A percentile compares a stretch with the other conserved stretches of the same genome.
These are phyloP conservation scores for Dioscorea zingiberensis DNA, from an alignment of 106 monocot species.

Conservation along the genomic window DNA sequence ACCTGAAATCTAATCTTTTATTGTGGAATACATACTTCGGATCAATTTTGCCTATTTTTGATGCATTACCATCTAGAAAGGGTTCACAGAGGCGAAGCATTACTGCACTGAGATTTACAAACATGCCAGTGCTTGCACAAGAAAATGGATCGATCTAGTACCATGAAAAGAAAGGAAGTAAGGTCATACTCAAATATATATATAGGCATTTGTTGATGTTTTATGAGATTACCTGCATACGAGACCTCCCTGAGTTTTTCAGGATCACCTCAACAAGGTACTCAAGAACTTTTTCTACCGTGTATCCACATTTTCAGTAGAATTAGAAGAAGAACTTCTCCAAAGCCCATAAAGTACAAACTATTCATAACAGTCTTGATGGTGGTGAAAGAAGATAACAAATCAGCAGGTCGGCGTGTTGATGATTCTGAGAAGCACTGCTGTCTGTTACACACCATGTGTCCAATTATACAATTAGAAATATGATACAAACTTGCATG, in stretches of 20 bases:
- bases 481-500: no score
- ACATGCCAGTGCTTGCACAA: slow-evolving; percentile 82
- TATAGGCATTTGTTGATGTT: neutral
- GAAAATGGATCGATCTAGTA: slow-evolving; percentile 60
- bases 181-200: no score
- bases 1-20: slow-evolving; percentile 71
- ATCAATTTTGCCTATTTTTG: slow-evolving; percentile 89
- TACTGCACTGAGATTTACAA: slow-evolving; percentile 87
- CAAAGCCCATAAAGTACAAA: slow-evolving; percentile 83
- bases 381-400: slow-evolving; percentile 79
- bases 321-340: slow-evolving; percentile 58
- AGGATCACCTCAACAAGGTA: slow-evolving; percentile 76
- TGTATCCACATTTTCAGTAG: slow-evolving; percentile 81
- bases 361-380: slow-evolving; percentile 84
- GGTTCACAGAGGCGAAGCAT: slow-evolving; percentile 98
- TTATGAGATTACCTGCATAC: slow-evolving; percentile 64
- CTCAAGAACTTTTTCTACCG: slow-evolving; percentile 78
- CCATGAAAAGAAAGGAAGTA: no score
- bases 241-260: slow-evolving; percentile 74
- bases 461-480: no score
- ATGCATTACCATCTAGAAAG: slow-evolving; percentile 70
- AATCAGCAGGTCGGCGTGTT: slow-evolving; percentile 66
- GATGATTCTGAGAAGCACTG: slow-evolving; percentile 91
- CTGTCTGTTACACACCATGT: slow-evolving; percentile 35
- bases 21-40: slow-evolving; percentile 63